Evolutionary conservation across 345 rosid species (phyloP).

Genomic region (Arabis hirsuta): DNA sequence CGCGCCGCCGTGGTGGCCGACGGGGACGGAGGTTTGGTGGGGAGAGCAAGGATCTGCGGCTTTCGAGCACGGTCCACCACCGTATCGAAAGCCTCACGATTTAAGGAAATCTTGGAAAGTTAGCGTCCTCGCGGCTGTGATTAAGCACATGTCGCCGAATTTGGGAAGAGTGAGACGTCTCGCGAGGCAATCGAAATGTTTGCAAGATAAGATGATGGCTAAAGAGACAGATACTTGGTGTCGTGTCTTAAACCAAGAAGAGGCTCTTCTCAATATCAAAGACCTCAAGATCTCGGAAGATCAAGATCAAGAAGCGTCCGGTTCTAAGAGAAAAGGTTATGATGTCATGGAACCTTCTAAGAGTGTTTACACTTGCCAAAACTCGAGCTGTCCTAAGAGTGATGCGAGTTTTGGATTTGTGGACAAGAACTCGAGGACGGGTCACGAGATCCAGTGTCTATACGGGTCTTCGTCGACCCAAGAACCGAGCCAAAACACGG

Average conservation of each 20-base stretch:
- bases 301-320: constrained; percentile 20
- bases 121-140: constrained; percentile 62
- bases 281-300: constrained; percentile 49
- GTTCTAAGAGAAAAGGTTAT: background rate
- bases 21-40: constrained; percentile 67
- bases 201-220: constrained; percentile 77
- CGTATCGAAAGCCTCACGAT: constrained; percentile 70
- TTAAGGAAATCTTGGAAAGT: constrained; percentile 80
- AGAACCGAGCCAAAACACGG: constrained; percentile 23
- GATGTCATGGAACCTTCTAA: background rate
- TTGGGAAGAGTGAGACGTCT: constrained; percentile 49
- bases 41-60: constrained; percentile 45
- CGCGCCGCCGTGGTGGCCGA: constrained; percentile 85
- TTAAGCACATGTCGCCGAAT: constrained; percentile 68
- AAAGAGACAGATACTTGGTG: constrained; percentile 66
- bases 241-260: constrained; percentile 62
- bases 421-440: constrained; percentile 53
- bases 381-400: constrained; percentile 46
- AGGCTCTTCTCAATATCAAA: constrained; percentile 39
- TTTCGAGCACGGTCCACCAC: constrained; percentile 61
- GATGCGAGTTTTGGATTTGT: constrained; percentile 43
- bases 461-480: constrained; percentile 24
- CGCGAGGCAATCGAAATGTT: constrained; percentile 65
- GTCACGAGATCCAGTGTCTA: constrained; percentile 45
- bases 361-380: constrained; percentile 47